A percentile compares a stretch with the other conserved stretches of the same genome.
Evolutionary conservation across 352 stramenopile genomes (phyloP).

Genomic region (Pythium graminicola): DNA sequence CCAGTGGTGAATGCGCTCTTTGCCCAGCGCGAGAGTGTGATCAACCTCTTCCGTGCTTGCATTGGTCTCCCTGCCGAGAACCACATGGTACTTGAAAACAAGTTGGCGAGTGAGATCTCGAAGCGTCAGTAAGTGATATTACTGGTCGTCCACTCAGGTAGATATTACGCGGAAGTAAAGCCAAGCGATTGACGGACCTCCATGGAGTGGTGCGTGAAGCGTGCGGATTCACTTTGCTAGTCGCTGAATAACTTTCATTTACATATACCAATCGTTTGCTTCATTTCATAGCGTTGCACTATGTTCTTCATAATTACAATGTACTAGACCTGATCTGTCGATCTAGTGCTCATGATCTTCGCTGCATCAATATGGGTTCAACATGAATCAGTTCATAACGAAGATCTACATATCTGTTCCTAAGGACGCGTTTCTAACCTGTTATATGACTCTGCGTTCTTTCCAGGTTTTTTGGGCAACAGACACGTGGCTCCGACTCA

Average conservation of each 20-base stretch:
- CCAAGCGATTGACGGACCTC: no score
- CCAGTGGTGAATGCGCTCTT: conserved; percentile 99
- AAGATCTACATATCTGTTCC: not conserved
- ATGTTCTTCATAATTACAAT: no score
- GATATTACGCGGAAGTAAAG: not conserved
- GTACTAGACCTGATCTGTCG: no score
- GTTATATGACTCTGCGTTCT: not conserved
- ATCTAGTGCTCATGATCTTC: no score
- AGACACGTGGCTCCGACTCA: conserved; percentile 20
- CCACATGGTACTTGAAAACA: conserved; percentile 98
- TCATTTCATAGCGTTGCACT: conserved; percentile 1
- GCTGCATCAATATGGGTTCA: no score
- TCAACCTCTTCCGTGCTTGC: conserved; percentile 98
- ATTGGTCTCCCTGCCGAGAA: conserved; percentile 96
- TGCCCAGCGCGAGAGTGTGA: conserved; percentile 95
- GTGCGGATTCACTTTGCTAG: not conserved
- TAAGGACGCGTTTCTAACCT: not conserved
- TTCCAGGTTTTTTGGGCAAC: conserved; percentile 9
- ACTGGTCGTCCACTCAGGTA: conserved; percentile 1
- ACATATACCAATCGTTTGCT: conserved; percentile 14
- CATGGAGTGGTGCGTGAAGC: not conserved
- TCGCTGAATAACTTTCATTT: conserved; percentile 11
- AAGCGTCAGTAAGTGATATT: conserved; percentile 38
- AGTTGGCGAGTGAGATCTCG: conserved; percentile 77
- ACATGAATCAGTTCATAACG: not conserved